These are phyloP conservation scores for Debaryomycetaceae sp. DNA, from an alignment of 1,139 yeast genomes.

Conservation along the genomic window DNA sequence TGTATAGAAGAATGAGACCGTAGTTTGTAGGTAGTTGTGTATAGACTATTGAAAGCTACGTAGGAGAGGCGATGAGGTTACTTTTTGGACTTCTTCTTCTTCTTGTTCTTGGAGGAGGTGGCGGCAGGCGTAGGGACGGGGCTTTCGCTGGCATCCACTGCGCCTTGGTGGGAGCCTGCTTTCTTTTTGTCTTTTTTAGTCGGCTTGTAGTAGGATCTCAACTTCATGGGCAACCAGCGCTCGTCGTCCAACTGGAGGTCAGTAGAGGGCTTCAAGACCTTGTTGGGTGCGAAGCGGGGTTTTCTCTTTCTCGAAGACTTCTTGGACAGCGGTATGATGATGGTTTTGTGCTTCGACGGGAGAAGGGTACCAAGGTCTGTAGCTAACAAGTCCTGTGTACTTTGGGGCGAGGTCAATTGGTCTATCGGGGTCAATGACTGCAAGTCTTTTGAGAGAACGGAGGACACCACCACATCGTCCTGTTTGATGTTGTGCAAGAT, in stretches of 20 bases:
- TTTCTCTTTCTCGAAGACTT: constrained; percentile 19
- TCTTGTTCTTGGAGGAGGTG: constrained; percentile 11
- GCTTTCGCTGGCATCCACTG: constrained; percentile 37
- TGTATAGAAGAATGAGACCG: no score
- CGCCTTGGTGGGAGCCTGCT: constrained; percentile 69
- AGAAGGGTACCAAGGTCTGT: constrained; percentile 22
- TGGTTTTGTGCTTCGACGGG: constrained; percentile 8
- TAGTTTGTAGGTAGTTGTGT: no score
- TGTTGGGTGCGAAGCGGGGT: constrained; percentile 37
- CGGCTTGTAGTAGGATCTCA: constrained; percentile 79
- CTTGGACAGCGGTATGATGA: constrained; percentile 5
- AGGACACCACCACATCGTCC: constrained; percentile 31
- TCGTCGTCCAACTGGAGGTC: constrained; percentile 46
- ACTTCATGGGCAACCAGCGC: constrained; percentile 88
- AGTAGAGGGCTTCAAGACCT: constrained; percentile 28
- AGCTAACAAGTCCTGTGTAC: constrained; percentile 27
- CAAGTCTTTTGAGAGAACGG: constrained; percentile 20
- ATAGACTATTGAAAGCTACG: neutral
- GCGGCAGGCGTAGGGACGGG: constrained; percentile 16
- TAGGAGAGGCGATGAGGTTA: neutral
- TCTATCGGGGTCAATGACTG: constrained; percentile 31
- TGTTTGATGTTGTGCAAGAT: constrained; percentile 23
- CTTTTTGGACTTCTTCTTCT: constrained; percentile 25
- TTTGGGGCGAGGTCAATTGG: constrained; percentile 23
- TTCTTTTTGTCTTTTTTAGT: constrained; percentile 59